These are phyloP conservation scores for Phylloporus rhodoxanthus DNA, from an alignment of 768 basidiomycete genomes.

Conservation along the genomic window DNA sequence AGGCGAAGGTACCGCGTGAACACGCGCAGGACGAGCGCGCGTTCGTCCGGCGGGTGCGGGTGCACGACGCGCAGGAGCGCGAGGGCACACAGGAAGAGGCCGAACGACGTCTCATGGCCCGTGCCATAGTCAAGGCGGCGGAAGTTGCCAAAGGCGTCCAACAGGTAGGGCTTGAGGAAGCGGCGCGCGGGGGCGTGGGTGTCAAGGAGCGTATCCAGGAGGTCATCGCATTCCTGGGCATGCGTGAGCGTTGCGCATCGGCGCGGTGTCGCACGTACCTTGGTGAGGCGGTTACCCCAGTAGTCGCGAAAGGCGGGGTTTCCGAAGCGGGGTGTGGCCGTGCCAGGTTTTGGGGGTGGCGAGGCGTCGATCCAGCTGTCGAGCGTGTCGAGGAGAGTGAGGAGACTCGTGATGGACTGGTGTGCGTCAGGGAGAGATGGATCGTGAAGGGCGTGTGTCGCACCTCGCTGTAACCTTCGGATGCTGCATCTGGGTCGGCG, in stretches of 20 bases:
- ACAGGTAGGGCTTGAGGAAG: conserved; percentile 70
- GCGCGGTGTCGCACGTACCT: conserved; percentile 39
- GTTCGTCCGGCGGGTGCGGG: conserved; percentile 56
- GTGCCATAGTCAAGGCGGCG: conserved; percentile 93
- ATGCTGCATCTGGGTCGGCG: background rate
- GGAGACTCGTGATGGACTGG: conserved; percentile 43
- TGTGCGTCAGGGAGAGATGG: background rate
- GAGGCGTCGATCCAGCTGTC: conserved; percentile 76
- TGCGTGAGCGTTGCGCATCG: background rate
- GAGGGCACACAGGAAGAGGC: conserved; percentile 67
- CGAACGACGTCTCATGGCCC: conserved; percentile 91
- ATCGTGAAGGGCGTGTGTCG: background rate
- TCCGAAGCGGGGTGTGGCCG: conserved; percentile 73
- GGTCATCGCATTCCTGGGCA: conserved; percentile 46
- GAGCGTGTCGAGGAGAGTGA: conserved; percentile 60
- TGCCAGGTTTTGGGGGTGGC: conserved; percentile 53
- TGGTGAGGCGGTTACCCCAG: conserved; percentile 74
- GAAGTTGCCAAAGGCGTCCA: conserved; percentile 85
- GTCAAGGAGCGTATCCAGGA: conserved; percentile 48
- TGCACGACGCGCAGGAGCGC: conserved; percentile 63
- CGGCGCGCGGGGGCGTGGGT: conserved; percentile 43
- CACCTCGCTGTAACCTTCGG: conserved; percentile 17
- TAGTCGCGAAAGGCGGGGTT: conserved; percentile 79
- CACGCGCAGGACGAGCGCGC: conserved; percentile 49
- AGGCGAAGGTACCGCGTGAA: conserved; percentile 76